phyloP scores from a whole-genome alignment of 495 filamentous ascomycete genomes.

The Penicillium turbatum region DNA sequence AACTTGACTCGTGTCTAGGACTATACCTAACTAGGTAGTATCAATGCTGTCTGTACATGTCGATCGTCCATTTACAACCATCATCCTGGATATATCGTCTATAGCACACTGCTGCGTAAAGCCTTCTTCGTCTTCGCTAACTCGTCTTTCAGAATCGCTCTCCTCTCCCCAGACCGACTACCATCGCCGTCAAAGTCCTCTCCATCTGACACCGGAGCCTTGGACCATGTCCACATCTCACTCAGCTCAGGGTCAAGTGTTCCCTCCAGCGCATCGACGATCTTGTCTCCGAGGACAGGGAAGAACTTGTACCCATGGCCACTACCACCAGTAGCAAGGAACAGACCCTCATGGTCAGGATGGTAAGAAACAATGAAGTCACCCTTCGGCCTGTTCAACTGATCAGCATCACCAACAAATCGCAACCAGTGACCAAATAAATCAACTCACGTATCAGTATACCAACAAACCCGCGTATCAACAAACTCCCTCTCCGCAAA shows the following conservation, averaged over 20 bases:
- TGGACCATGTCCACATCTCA: slow-evolving; percentile 65
- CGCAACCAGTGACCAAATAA: background rate
- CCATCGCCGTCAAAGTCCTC: slow-evolving; percentile 51
- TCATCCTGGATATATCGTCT: background rate
- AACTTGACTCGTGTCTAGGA: too few relatives aligned
- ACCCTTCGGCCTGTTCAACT: slow-evolving; percentile 48
- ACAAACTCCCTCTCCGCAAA: slow-evolving; percentile 61
- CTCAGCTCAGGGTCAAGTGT: slow-evolving; percentile 52
- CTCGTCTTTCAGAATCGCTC: slow-evolving; percentile 36
- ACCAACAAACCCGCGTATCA: slow-evolving; percentile 80
- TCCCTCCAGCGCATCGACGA: slow-evolving; percentile 63
- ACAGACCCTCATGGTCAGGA: slow-evolving; percentile 60
- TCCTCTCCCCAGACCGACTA: slow-evolving; percentile 28
- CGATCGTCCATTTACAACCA: background rate
- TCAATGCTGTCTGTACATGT: background rate
- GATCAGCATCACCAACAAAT: slow-evolving; percentile 1
- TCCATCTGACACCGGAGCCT: slow-evolving; percentile 24
- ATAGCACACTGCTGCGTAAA: slow-evolving; percentile 24
- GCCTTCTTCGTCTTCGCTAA: slow-evolving; percentile 37
- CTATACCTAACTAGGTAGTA: too few relatives aligned
- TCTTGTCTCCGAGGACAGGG: slow-evolving; percentile 74
- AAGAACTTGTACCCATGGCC: slow-evolving; percentile 90
- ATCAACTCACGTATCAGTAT: slow-evolving; percentile 68
- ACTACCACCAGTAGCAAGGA: slow-evolving; percentile 79
- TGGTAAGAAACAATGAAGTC: slow-evolving; percentile 82